Conservation (phyloP, 495 filamentous ascomycete genomes). For the Tuber melanosporum region DNA sequence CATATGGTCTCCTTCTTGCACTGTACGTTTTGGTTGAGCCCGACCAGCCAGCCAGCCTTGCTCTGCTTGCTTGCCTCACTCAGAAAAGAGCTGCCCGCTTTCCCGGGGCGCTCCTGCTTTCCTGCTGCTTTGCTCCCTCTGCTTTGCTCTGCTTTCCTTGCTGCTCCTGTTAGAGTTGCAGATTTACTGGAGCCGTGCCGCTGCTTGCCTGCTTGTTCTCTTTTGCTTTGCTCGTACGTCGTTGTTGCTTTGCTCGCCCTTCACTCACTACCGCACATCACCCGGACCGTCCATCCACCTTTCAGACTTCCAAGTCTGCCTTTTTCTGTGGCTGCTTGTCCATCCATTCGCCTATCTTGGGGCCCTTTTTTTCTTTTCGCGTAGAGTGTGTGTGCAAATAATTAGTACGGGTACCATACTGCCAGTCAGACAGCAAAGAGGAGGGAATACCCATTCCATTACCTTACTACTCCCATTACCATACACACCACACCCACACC, state of each 20-base stretch:
- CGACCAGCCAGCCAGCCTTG: constrained; percentile 13
- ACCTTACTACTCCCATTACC: neutral
- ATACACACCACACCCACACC: neutral
- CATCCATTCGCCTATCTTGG: neutral
- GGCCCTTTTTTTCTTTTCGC: neutral
- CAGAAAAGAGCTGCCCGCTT: neutral
- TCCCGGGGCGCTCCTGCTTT: constrained; percentile 11
- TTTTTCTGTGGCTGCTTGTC: constrained; percentile 3
- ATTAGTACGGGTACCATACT: neutral
- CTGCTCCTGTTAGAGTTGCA: constrained; percentile 9
- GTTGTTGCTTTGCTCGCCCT: neutral
- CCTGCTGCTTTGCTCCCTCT: constrained; percentile 26
- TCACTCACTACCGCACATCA: constrained; percentile 3
- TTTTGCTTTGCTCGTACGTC: neutral
- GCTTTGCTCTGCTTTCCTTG: constrained; percentile 21
- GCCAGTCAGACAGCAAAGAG: neutral
- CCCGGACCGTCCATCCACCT: neutral
- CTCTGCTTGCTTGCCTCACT: constrained; percentile 18
- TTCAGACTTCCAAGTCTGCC: neutral
- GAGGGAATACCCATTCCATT: neutral
- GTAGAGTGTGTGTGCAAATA: neutral
- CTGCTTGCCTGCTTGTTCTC: constrained; percentile 13
- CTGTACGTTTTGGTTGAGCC: constrained; percentile 3
- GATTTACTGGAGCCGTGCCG: constrained; percentile 27
- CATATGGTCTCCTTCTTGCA: neutral